Conservation (phyloP, 345 rosid species). For the Eucalyptus fibrosa region DNA sequence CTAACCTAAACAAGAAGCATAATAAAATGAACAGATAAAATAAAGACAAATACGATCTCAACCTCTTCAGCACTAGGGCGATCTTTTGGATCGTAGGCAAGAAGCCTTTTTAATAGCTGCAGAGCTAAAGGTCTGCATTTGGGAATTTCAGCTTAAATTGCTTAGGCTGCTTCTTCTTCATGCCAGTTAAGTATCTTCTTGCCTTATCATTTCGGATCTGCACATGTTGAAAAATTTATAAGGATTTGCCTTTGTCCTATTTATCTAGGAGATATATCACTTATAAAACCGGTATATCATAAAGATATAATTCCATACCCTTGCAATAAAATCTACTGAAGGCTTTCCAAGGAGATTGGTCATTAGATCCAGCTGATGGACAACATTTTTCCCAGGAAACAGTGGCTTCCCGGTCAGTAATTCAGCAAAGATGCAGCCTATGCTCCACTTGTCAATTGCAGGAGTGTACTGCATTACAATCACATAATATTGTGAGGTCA, state of each 20-base stretch:
- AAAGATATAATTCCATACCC: conserved; percentile 15
- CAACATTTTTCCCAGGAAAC: conserved; percentile 89
- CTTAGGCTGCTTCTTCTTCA: conserved; percentile 73
- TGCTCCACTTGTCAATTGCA: conserved; percentile 92
- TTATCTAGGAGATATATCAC: not conserved
- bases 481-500: not conserved
- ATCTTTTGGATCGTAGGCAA: conserved; percentile 85
- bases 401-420: conserved; percentile 71
- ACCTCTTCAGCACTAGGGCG: conserved; percentile 89
- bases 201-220: conserved; percentile 92
- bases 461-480: conserved; percentile 58
- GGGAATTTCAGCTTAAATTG: conserved; percentile 62
- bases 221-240: not conserved
- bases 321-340: conserved; percentile 55
- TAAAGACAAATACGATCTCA: not conserved
- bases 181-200: conserved; percentile 75
- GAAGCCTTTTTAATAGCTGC: conserved; percentile 54
- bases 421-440: conserved; percentile 93
- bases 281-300: not conserved
- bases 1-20: not conserved
- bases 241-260: not conserved
- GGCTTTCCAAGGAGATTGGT: conserved; percentile 92
- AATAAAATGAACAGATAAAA: not conserved
- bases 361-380: conserved; percentile 89
- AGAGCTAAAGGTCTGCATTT: conserved; percentile 66